A percentile compares a stretch with the other conserved stretches of the same genome.
phyloP scores from a whole-genome alignment of 352 stramenopile species.

The Thalassiosira gravida region DNA sequence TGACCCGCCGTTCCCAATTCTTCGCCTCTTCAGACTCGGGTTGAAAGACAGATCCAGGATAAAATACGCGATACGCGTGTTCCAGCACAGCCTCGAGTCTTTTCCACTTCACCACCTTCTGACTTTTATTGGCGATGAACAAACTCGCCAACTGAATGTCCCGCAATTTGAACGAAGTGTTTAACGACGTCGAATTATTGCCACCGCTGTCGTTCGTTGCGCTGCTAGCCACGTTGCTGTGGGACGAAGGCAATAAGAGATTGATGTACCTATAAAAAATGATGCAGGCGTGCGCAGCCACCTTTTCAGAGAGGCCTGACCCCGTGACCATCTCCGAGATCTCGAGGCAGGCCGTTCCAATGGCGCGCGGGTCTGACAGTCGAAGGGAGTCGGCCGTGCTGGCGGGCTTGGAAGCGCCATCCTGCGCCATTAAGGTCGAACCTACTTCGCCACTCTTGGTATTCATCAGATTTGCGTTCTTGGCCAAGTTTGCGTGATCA shows the following conservation, averaged over 20 bases:
- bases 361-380: slow-evolving; percentile 51
- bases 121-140: slow-evolving; percentile 84
- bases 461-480: slow-evolving; percentile 1
- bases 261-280: slow-evolving; percentile 84
- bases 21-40: slow-evolving; percentile 73
- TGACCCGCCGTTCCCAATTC: slow-evolving; percentile 79
- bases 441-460: slow-evolving; percentile 14
- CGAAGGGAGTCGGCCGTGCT: slow-evolving; percentile 28
- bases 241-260: slow-evolving; percentile 29
- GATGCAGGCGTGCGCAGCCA: slow-evolving; percentile 72
- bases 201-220: slow-evolving; percentile 11
- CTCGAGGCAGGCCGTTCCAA: slow-evolving; percentile 70
- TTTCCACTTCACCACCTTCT: slow-evolving; percentile 83
- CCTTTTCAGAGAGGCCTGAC: slow-evolving; percentile 50
- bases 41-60: slow-evolving; percentile 73
- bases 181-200: slow-evolving; percentile 1
- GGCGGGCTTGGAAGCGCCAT: slow-evolving; percentile 9
- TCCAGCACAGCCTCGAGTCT: slow-evolving; percentile 74
- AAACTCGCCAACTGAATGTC: slow-evolving; percentile 76
- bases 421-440: slow-evolving; percentile 12
- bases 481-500: slow-evolving; percentile 22
- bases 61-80: slow-evolving; percentile 77
- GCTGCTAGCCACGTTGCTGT: slow-evolving; percentile 27
- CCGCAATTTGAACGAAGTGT: slow-evolving; percentile 67
- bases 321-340: slow-evolving; percentile 74